phyloP scores from a whole-genome alignment of 495 filamentous ascomycete species.

The Xylaria acuta region DNA sequence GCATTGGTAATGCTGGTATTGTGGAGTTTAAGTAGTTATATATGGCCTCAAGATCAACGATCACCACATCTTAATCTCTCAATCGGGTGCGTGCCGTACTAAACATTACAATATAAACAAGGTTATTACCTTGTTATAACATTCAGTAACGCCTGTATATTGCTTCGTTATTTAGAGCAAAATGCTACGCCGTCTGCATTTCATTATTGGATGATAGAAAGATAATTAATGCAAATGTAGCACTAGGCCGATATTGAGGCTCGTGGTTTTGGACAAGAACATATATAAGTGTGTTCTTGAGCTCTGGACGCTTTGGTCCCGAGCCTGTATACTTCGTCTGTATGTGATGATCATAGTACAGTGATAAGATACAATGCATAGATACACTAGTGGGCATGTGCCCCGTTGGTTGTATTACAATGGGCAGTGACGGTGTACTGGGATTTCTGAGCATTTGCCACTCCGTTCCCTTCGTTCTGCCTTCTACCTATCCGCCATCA shows the following conservation, averaged over 20 bases:
- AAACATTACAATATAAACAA: not conserved
- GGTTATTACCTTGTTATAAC: not conserved
- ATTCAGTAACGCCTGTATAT: not conserved
- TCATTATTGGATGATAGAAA: not conserved
- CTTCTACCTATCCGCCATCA: slow-evolving; percentile 73
- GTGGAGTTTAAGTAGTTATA: not conserved
- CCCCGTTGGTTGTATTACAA: slow-evolving; percentile 28
- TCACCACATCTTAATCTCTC: not conserved
- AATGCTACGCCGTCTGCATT: not conserved
- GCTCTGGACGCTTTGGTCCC: not conserved
- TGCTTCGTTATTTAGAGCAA: not conserved
- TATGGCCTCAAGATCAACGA: not conserved
- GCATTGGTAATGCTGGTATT: not conserved
- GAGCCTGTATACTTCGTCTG: not conserved
- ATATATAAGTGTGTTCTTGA: slow-evolving; percentile 21
- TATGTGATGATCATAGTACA: slow-evolving; percentile 26
- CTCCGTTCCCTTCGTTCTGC: not conserved
- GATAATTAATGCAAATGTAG: not conserved
- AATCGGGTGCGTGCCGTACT: not conserved
- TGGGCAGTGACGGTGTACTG: slow-evolving; percentile 28
- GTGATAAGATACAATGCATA: slow-evolving; percentile 29
- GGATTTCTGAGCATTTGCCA: slow-evolving; percentile 17
- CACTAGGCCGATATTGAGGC: not conserved
- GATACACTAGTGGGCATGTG: slow-evolving; percentile 22
- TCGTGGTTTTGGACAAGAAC: slow-evolving; percentile 41